phyloP scores from a whole-genome alignment of 352 stramenopile genomes.

The Pythium phragmitis region DNA sequence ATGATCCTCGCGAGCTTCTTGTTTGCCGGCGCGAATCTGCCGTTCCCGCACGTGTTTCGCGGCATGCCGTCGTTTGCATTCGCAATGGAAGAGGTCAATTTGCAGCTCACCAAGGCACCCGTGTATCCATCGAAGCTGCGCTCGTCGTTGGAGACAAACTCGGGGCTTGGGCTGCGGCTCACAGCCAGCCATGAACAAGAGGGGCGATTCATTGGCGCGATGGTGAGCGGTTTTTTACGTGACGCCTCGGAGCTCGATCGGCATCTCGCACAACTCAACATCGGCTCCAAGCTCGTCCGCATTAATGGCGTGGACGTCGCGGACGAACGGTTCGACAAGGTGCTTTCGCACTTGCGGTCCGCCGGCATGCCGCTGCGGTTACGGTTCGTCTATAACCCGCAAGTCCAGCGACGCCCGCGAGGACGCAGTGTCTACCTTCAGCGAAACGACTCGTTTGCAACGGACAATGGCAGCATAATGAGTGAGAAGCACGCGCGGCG shows the following conservation, averaged over 20 bases:
- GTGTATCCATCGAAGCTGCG: constrained; percentile 70
- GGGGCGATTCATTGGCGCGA: constrained; percentile 60
- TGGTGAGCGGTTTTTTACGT: constrained; percentile 64
- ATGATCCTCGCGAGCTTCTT: constrained; percentile 70
- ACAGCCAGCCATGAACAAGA: constrained; percentile 62
- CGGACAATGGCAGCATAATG: constrained; percentile 1
- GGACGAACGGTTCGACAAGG: constrained; percentile 59
- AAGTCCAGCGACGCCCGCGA: constrained; percentile 37
- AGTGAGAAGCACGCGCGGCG: constrained; percentile 22
- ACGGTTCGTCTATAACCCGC: constrained; percentile 63
- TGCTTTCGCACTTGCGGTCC: constrained; percentile 51
- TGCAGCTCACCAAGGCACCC: constrained; percentile 47
- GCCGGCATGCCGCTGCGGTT: constrained; percentile 56
- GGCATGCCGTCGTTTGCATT: constrained; percentile 74
- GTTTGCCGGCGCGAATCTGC: constrained; percentile 67
- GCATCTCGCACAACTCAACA: constrained; percentile 50
- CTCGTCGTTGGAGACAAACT: constrained; percentile 51
- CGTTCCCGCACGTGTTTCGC: constrained; percentile 67
- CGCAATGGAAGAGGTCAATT: constrained; percentile 68
- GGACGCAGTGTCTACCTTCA: constrained; percentile 26
- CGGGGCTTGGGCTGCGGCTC: constrained; percentile 59
- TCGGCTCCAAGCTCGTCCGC: constrained; percentile 63
- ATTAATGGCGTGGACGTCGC: constrained; percentile 72
- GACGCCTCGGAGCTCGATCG: constrained; percentile 57
- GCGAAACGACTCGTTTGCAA: not conserved